Percentiles rank a stretch among this genome's conserved stretches.
Conservation (phyloP, 2,329 filamentous ascomycete species). For the Dothistroma septosporum region DNA sequence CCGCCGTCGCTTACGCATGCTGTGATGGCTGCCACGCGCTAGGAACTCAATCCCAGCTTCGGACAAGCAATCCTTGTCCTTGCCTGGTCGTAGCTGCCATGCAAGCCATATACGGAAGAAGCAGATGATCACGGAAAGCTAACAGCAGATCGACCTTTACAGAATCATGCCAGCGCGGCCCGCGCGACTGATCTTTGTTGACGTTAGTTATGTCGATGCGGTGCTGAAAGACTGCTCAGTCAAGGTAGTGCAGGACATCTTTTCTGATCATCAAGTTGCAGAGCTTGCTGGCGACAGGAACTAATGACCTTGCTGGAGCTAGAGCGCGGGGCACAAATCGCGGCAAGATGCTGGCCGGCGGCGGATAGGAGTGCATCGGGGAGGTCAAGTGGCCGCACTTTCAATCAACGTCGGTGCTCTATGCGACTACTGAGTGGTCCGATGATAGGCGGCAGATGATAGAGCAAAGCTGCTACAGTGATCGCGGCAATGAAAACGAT, state of each 20-base stretch:
- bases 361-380: neutral
- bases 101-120: neutral
- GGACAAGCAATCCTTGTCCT: neutral
- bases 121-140: neutral
- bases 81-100: neutral
- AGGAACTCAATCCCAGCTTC: neutral
- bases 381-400: conserved; percentile 3
- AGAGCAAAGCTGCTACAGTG: too few relatives aligned
- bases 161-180: neutral
- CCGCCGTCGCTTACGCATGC: conserved; percentile 6
- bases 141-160: neutral
- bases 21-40: conserved; percentile 7
- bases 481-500: neutral
- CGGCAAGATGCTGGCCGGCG: neutral
- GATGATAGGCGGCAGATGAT: neutral
- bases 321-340: neutral
- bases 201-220: neutral
- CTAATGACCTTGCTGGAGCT: neutral
- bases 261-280: neutral
- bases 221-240: neutral
- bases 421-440: neutral
- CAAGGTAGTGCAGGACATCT: neutral
- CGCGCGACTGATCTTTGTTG: neutral
- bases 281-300: neutral
- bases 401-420: neutral